Percentiles rank a stretch among this genome's conserved stretches.
These are phyloP conservation scores for Leucaena leucocephala DNA, from an alignment of 306 rosid genomes.

Conservation along the genomic window DNA sequence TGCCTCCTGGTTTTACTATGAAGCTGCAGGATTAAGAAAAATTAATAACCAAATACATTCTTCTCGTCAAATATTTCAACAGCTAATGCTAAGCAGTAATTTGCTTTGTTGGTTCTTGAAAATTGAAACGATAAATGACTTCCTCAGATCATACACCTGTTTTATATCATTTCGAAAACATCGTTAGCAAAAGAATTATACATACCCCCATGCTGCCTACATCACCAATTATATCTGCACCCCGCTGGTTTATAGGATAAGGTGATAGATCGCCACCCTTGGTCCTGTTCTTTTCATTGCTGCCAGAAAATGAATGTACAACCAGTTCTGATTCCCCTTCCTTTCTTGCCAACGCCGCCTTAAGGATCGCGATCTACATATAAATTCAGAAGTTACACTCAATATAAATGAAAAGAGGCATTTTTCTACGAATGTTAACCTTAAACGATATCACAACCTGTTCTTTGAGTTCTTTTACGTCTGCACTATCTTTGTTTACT, in stretches of 20 bases:
- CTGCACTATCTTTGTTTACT: slow-evolving; percentile 80
- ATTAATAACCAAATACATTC: slow-evolving; percentile 16
- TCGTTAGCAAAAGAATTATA: slow-evolving; percentile 30
- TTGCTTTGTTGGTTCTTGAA: slow-evolving; percentile 1
- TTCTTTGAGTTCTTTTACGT: slow-evolving; percentile 90
- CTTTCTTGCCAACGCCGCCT: slow-evolving; percentile 76
- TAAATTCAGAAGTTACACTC: slow-evolving; percentile 22
- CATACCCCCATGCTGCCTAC: slow-evolving; percentile 72
- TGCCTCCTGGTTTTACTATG: slow-evolving; percentile 52
- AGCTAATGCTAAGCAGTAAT: slow-evolving; percentile 10
- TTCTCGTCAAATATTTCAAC: background rate
- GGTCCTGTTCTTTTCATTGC: slow-evolving; percentile 61
- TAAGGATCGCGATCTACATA: slow-evolving; percentile 72
- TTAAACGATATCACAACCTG: slow-evolving; percentile 53
- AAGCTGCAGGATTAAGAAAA: slow-evolving; percentile 54
- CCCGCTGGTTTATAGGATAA: slow-evolving; percentile 47
- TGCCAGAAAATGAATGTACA: slow-evolving; percentile 53
- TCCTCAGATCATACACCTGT: background rate
- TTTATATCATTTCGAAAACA: background rate
- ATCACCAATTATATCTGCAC: slow-evolving; percentile 45
- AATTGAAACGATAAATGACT: background rate
- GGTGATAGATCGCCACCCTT: slow-evolving; percentile 63
- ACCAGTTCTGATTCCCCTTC: slow-evolving; percentile 52
- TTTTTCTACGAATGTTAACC: slow-evolving; percentile 28
- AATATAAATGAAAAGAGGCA: background rate